Base-by-base conservation (phyloP, 345 rosid genomes). In the Salix caprea region DNA sequence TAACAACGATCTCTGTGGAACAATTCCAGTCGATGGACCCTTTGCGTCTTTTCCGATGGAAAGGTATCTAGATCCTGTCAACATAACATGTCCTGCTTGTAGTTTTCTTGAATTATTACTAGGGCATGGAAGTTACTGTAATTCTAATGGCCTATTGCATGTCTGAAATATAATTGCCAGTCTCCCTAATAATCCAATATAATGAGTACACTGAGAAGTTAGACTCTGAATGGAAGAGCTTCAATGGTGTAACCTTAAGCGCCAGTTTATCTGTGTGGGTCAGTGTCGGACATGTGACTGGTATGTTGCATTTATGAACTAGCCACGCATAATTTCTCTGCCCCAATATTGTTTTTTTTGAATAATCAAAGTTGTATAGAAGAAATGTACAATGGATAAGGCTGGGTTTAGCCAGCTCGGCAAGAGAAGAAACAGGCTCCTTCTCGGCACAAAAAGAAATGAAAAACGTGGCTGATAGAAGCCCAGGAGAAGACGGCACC, bases 11-110 rank as follows among this genome's bases (percentile, higher is more conserved):
- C 88, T 91, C 7, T 91, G 92, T 36, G 94, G 92, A 78, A 91
- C 94, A 37, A 85, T 89, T 74, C 94, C 94, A 2, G 91, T 88
- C 13, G 92, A 89, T 78, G 94, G 94, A 36, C 92, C 94, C 39
- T 91, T 91, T 28, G 12, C 76, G 28, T 89, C 78, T 72, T 91
- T 89, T 79, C 83, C 89, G 1, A 76, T 89, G 85, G 86, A 82
- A 70, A 89, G 94, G 92, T 91, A 82, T 30, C 21, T 5, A 36
- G 37, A 52, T 65, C 40, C 71, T 54, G 19, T n/a, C 21, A 46
- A 66, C 65, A 36, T 44, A 4, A 23, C n/a, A 37, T 24, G 16
- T 18, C 14, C 36, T 64, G 23, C 46, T 13, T 56, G 32, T 39
- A 23, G 30, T 46, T 26, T 7, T 50, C 8, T 39, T 48, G 30